Conservation (phyloP, 1,284 basidiomycete genomes). For the Trichosporon coremiiforme region DNA sequence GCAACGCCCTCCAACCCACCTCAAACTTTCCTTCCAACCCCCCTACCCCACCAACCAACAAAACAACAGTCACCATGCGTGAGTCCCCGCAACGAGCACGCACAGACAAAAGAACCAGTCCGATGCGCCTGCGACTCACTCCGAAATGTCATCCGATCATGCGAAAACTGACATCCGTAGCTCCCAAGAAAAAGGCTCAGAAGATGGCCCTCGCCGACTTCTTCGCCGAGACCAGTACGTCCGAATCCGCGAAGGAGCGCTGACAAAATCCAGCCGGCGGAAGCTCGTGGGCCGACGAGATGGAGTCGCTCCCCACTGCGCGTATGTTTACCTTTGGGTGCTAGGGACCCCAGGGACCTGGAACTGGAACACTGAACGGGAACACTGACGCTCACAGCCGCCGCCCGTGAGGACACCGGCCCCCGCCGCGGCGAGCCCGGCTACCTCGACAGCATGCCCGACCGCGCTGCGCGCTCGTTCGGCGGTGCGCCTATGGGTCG, state of each 20-base stretch:
- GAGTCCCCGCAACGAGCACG: neutral
- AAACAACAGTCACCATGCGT: neutral
- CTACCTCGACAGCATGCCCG: conserved; percentile 57
- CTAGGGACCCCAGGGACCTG: conserved; percentile 10
- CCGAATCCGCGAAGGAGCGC: neutral
- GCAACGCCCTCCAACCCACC: neutral
- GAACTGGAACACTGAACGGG: conserved; percentile 13
- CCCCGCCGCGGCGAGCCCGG: conserved; percentile 55
- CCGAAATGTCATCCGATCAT: neutral
- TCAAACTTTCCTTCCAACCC: conserved; percentile 6
- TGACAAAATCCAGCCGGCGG: conserved; percentile 19
- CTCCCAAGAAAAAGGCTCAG: conserved; percentile 69
- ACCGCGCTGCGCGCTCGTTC: conserved; percentile 42
- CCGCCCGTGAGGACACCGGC: conserved; percentile 47
- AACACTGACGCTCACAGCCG: conserved; percentile 48
- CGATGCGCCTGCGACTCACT: neutral
- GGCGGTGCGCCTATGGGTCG: conserved; percentile 62
- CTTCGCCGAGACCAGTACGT: conserved; percentile 75
- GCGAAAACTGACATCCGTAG: conserved; percentile 34
- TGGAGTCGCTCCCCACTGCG: conserved; percentile 28
- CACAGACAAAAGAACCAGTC: neutral
- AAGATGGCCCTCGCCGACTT: conserved; percentile 91
- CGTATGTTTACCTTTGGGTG: conserved; percentile 26
- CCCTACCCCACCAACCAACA: neutral
- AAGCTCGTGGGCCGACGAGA: conserved; percentile 27